Base-by-base conservation (phyloP, 768 basidiomycete species). In the Gelatoporia subvermispora region DNA sequence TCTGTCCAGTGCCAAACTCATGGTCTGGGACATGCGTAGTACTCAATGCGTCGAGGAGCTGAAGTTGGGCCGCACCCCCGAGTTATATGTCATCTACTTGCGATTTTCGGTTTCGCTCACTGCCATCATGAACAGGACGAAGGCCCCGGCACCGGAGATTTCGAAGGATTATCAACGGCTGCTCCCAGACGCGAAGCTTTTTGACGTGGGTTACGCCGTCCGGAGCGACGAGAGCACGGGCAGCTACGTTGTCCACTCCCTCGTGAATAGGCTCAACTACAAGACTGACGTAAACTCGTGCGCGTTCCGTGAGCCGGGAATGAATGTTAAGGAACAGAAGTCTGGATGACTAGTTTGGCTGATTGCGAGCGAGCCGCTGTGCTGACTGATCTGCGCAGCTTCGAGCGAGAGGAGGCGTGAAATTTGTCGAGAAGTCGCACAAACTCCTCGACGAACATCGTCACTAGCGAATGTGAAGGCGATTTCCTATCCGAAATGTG, bases 161-260 rank as follows among this genome's bases (percentile, higher is more conserved):
- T 88, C 94, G 8, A 93, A 90, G 53, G 93, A 97, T 62, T 97
- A 97, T 68, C 97, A 95, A 93, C 81, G 93, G 20, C 75, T 95
- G 25, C 61, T 65, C 2, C 68, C 78, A 2, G 64, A 86, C 57
- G 88, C 92, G 0, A 93, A 79, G 58, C 69, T 98, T 50, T 71
- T 91, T 17, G 95, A 97, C 58, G 85, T 95, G 41, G 76, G 97
- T 41, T 90, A 90, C 60, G 93, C 92, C 28, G 89, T 97, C 28
- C 79, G 94, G 58, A 91, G 89, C 15, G 94, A 97, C 65, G 94
- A 97, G 64, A 79, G 88, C 1, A 93, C 88, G 1, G 94, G 97
- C 60, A 76, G 92, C 43, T 97, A 96, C 60, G 92, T 95, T 54
- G 97, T 97, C 67, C 95, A 98, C 70, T 90, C 88, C 49, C 73